These are phyloP conservation scores for Penicillium cataractarum DNA, from an alignment of 495 filamentous ascomycete genomes.

Conservation along the genomic window DNA sequence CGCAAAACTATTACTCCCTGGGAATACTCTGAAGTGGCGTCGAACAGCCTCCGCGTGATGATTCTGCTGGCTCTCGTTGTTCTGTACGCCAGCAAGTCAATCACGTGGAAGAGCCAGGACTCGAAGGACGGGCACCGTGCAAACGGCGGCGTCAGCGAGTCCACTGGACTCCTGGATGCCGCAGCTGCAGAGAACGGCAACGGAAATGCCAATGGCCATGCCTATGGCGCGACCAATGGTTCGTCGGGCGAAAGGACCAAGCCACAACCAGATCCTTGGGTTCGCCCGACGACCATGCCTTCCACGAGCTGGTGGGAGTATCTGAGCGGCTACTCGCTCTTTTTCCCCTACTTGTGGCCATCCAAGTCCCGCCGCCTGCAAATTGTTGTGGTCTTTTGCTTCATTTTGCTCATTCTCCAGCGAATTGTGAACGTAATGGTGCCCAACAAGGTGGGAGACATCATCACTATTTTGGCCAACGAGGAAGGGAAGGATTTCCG, in stretches of 20 bases:
- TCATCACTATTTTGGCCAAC: conserved; percentile 67
- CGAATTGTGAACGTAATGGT: conserved; percentile 79
- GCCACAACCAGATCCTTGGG: conserved; percentile 56
- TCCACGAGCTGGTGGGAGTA: conserved; percentile 89
- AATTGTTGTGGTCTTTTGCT: conserved; percentile 72
- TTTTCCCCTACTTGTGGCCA: conserved; percentile 93
- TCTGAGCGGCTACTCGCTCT: conserved; percentile 80
- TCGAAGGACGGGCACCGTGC: conserved; percentile 31
- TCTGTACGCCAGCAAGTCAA: conserved; percentile 61
- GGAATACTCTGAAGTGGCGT: conserved; percentile 64
- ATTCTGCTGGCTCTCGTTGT: conserved; percentile 59
- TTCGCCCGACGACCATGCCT: conserved; percentile 64
- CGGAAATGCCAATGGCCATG: conserved; percentile 45
- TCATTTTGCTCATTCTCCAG: conserved; percentile 71
- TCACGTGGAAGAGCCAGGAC: conserved; percentile 35
- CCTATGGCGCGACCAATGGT: conserved; percentile 55
- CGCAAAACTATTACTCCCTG: conserved; percentile 60
- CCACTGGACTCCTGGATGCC: conserved; percentile 54
- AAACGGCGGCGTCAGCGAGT: conserved; percentile 51
- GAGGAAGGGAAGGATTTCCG: conserved; percentile 48
- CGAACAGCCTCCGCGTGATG: conserved; percentile 62
- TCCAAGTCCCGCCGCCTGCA: conserved; percentile 71
- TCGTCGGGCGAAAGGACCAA: conserved; percentile 42
- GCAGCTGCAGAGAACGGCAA: conserved; percentile 50
- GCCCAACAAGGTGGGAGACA: conserved; percentile 71